Percentiles rank a stretch among this genome's conserved stretches.
These are phyloP conservation scores for Yamadazyma dendronema DNA, from an alignment of 1,139 yeast species.

Conservation along the genomic window DNA sequence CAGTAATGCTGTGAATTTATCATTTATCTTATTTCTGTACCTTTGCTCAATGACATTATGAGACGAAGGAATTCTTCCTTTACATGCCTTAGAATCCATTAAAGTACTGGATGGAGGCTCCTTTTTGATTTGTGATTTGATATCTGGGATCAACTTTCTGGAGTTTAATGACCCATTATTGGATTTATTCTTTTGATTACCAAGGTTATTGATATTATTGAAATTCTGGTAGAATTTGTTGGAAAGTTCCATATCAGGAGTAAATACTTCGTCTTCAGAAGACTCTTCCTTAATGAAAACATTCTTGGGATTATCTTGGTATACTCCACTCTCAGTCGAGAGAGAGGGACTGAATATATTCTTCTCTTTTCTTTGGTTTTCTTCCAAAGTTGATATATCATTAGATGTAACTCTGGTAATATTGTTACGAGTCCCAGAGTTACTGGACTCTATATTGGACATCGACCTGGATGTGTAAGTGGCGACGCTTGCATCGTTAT, in stretches of 20 bases:
- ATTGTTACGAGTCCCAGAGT: background rate
- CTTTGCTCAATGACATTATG: conserved; percentile 49
- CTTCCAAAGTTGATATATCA: background rate
- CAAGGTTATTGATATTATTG: conserved; percentile 1
- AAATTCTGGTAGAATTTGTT: conserved; percentile 4
- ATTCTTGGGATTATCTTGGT: background rate
- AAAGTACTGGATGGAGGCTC: too few relatives aligned
- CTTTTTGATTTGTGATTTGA: background rate
- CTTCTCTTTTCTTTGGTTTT: background rate
- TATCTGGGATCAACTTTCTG: background rate
- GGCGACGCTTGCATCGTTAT: background rate
- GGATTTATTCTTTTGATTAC: too few relatives aligned
- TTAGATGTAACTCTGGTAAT: background rate
- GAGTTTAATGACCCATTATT: background rate
- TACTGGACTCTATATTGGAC: background rate
- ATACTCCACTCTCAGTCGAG: too few relatives aligned
- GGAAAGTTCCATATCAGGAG: conserved; percentile 8
- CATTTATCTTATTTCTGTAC: conserved; percentile 46
- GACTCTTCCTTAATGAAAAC: conserved; percentile 8
- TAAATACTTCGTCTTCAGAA: conserved; percentile 10
- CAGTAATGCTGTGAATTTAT: conserved; percentile 41
- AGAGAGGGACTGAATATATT: background rate
- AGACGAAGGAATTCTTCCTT: conserved; percentile 29
- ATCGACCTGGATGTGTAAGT: background rate
- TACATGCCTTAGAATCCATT: too few relatives aligned